Evolutionary conservation across 768 basidiomycete genomes (phyloP).

Genomic region (Macrolepiota fuliginosa): DNA sequence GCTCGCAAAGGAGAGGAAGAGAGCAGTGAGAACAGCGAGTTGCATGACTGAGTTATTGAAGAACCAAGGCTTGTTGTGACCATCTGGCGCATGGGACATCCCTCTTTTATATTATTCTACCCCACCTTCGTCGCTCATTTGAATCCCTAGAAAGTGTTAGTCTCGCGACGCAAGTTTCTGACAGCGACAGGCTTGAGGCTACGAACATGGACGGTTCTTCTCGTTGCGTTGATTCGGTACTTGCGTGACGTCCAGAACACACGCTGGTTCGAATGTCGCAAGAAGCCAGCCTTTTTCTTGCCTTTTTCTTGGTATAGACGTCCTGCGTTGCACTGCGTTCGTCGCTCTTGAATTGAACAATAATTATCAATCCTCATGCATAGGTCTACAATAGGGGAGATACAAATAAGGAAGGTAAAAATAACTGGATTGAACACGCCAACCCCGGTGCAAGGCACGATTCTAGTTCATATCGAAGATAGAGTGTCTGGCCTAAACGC

Average conservation of each 20-base stretch:
- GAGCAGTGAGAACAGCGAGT: background rate
- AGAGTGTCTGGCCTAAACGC: background rate
- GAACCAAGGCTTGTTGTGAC: background rate
- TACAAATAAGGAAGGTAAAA: no score
- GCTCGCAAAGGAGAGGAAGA: conserved; percentile 4
- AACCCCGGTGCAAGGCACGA: background rate
- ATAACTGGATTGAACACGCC: background rate
- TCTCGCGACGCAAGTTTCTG: background rate
- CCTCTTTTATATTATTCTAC: background rate
- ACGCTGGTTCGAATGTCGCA: background rate
- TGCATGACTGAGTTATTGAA: background rate
- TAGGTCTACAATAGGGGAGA: no score
- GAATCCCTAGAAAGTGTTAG: background rate
- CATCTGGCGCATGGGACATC: no score
- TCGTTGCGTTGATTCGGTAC: background rate
- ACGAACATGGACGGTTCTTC: background rate
- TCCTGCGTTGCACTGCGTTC: no score
- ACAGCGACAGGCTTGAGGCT: background rate
- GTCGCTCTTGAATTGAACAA: no score
- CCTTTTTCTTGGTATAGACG: no score
- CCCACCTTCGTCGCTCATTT: background rate
- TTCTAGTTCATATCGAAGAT: background rate
- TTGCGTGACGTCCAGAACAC: background rate
- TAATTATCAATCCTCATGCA: no score
- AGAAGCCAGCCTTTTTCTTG: no score